These are phyloP conservation scores for Endogone sp. DNA, from an alignment of 192 early-diverging fungal species.

Conservation along the genomic window DNA sequence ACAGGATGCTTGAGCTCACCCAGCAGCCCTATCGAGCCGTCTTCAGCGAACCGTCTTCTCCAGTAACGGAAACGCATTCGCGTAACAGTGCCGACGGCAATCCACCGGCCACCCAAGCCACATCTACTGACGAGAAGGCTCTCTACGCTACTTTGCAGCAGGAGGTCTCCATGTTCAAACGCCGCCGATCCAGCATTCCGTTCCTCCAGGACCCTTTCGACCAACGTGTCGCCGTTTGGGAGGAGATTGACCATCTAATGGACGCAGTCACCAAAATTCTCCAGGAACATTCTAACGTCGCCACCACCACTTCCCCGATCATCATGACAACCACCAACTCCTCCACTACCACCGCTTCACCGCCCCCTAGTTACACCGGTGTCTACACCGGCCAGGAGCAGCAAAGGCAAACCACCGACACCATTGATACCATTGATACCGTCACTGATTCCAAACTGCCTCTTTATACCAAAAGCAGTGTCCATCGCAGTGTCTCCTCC, in stretches of 20 bases:
- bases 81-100: background rate
- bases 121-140: background rate
- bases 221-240: constrained; percentile 28
- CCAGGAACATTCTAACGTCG: background rate
- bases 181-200: constrained; percentile 3
- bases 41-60: too few relatives aligned
- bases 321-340: background rate
- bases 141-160: constrained; percentile 15
- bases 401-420: too few relatives aligned
- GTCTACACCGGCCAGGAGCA: too few relatives aligned
- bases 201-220: background rate
- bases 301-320: background rate
- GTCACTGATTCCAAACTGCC: too few relatives aligned
- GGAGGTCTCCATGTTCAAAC: constrained; percentile 23
- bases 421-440: too few relatives aligned
- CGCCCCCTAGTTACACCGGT: too few relatives aligned
- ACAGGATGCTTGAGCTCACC: constrained; percentile 40
- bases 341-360: background rate
- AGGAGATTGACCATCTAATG: constrained; percentile 37
- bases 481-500: too few relatives aligned
- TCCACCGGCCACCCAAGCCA: background rate
- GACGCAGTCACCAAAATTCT: constrained; percentile 11
- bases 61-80: too few relatives aligned
- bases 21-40: constrained; percentile 3
- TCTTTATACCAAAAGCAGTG: too few relatives aligned